These are phyloP conservation scores for Panicum miliaceum DNA, from an alignment of 176 grass and related monocot species.

Conservation along the genomic window DNA sequence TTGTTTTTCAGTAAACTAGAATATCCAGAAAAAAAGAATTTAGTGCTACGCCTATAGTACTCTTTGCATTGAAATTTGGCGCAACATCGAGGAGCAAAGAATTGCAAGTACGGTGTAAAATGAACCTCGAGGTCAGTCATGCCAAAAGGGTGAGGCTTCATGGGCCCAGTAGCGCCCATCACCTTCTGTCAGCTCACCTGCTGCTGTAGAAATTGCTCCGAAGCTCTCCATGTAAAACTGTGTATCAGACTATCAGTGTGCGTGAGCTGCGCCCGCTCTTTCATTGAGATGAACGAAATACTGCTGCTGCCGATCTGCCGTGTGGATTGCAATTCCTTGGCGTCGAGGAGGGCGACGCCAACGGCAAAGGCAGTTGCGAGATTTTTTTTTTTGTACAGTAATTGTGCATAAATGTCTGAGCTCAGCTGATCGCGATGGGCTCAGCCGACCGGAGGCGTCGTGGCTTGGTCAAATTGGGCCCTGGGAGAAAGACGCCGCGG, in stretches of 20 bases:
- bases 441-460: too few relatives aligned
- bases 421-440: too few relatives aligned
- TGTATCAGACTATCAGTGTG: too few relatives aligned
- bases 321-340: background rate
- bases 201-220: constrained; percentile 10
- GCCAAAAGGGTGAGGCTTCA: constrained; percentile 6
- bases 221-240: too few relatives aligned
- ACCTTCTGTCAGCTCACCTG: constrained; percentile 6
- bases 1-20: too few relatives aligned
- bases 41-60: too few relatives aligned
- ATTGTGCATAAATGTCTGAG: too few relatives aligned
- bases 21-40: too few relatives aligned
- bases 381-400: too few relatives aligned
- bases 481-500: background rate
- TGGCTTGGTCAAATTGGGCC: too few relatives aligned
- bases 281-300: background rate
- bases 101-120: constrained; percentile 18
- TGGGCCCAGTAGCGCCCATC: constrained; percentile 14
- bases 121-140: constrained; percentile 7
- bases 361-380: too few relatives aligned
- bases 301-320: background rate
- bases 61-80: background rate
- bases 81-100: background rate
- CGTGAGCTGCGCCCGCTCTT: background rate
- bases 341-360: background rate